A percentile compares a stretch with the other conserved stretches of the same genome.
Conservation (phyloP, 208 protist genomes). For the Spironucleus salmonicida region DNA sequence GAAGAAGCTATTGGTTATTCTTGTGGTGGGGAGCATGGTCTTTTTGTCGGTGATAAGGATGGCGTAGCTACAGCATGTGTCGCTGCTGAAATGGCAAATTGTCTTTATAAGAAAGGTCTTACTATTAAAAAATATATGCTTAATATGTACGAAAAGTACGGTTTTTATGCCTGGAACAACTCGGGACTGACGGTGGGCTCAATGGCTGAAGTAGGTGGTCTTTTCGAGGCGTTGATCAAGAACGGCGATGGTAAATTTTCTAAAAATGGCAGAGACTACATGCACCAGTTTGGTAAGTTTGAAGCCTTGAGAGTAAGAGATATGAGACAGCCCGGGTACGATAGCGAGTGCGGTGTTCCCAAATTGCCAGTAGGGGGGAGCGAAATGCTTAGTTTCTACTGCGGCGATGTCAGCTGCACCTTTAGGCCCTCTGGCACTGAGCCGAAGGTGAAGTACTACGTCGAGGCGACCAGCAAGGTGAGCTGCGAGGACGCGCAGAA, state of each 20-base stretch:
- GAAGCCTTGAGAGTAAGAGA: constrained; percentile 33
- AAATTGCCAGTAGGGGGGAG: constrained; percentile 35
- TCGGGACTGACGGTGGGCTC: background rate
- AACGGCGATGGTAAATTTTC: background rate
- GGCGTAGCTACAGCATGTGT: constrained; percentile 70
- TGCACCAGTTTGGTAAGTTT: background rate
- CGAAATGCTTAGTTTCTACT: constrained; percentile 79
- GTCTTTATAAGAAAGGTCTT: constrained; percentile 42
- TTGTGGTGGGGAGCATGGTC: constrained; percentile 44
- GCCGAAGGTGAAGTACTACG: constrained; percentile 90
- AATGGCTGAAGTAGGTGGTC: background rate
- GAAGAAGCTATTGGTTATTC: constrained; percentile 77
- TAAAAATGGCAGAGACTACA: constrained; percentile 23
- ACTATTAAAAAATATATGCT: background rate
- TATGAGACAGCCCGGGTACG: constrained; percentile 35
- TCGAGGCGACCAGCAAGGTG: constrained; percentile 22
- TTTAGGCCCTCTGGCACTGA: constrained; percentile 83
- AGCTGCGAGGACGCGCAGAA: background rate
- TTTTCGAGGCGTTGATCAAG: background rate
- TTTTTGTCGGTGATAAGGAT: constrained; percentile 78
- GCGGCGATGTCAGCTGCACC: constrained; percentile 69
- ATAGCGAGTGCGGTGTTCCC: constrained; percentile 21
- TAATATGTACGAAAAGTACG: constrained; percentile 13
- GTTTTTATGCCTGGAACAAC: background rate
- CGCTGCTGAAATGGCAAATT: constrained; percentile 65